Base-by-base conservation (phyloP, 2,329 filamentous ascomycete species). In the Ophiostoma montium region DNA sequence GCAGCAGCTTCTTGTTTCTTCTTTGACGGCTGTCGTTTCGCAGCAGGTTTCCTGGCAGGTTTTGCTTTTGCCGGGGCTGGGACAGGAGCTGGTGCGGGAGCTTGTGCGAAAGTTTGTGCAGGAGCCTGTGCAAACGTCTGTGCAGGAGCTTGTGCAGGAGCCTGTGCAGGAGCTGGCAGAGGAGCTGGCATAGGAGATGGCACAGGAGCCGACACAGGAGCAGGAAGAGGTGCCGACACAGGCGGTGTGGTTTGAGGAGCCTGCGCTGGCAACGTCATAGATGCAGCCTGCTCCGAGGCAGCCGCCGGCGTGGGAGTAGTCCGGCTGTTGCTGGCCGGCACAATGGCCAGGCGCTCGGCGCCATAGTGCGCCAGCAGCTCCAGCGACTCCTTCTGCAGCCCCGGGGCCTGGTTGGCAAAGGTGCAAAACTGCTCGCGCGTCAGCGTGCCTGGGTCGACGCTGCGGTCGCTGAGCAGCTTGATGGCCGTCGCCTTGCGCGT, bases 341-440 rank as follows among this genome's bases (percentile, higher is more conserved):
- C 71, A 45, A 80, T 78, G 11, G 72, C 67, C 21, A 80, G 61
- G 13, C 70, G 64, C 57, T 78, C 74, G 7, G 76, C 75, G 18
- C 76, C 76, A 49, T 78, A 78, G 56, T 68, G 70, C 1, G 69
- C 66, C 11, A 79, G 64, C 74, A 80, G 75, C 1, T 64, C 67
- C 13, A 80, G 60, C 1, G 76, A 79, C 48, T 74, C 67, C 47
- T 64, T 62, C 54, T 79, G 76, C 6, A 78, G 60, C 3, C 70
- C 66, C 0, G 75, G 74, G 1, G 74, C 70, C 59, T 80, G 76
- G 49, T 80, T 79, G 9, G 75, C 66, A 54, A 80, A 76, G 15
- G 78, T 79, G 54, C 64, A 70, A 52, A 79, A 76, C 56, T 79
- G 75, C 42, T 78, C 75, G 4, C 61, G 53, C 0, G 71, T 74